phyloP scores from a whole-genome alignment of 2,329 filamentous ascomycete genomes.

The Penicillium sp. region DNA sequence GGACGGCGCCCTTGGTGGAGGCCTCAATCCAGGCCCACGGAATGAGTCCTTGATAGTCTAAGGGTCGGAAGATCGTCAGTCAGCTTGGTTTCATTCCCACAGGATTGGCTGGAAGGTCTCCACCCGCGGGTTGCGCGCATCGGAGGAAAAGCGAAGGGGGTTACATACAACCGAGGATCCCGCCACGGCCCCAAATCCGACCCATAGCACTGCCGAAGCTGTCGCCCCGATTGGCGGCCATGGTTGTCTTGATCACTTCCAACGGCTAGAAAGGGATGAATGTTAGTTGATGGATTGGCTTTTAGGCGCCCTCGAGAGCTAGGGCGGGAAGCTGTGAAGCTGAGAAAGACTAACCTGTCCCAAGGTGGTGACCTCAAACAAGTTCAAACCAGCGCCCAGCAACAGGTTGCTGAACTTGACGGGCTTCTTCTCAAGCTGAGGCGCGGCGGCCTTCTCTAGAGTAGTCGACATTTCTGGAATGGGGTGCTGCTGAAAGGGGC shows the following conservation, averaged over 20 bases:
- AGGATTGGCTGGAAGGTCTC: background rate
- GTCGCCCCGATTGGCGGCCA: constrained; percentile 94
- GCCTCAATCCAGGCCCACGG: constrained; percentile 99
- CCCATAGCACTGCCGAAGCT: constrained; percentile 77
- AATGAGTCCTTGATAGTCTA: constrained; percentile 99
- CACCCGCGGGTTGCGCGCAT: constrained; percentile 10
- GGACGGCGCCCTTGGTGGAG: constrained; percentile 97
- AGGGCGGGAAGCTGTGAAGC: background rate
- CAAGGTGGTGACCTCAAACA: constrained; percentile 81
- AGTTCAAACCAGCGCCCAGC: constrained; percentile 87
- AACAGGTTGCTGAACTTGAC: constrained; percentile 99
- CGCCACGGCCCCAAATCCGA: constrained; percentile 92
- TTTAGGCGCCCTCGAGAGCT: background rate
- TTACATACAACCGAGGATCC: constrained; percentile 83
- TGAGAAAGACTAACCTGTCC: constrained; percentile 55
- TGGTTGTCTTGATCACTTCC: constrained; percentile 99
- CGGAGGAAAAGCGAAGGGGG: constrained; percentile 16
- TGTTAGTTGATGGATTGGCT: background rate
- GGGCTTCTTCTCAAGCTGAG: constrained; percentile 92
- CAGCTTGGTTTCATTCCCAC: constrained; percentile 6
- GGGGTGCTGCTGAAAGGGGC: constrained; percentile 62
- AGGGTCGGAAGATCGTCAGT: constrained; percentile 9
- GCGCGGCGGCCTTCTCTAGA: constrained; percentile 53
- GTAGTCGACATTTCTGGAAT: constrained; percentile 60
- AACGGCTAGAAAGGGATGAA: constrained; percentile 64